Evolutionary conservation across 108 stramenopile genomes (phyloP), one percentile per base, ranked within the genome.

Genomic region (Nannochloropsis salina): DNA sequence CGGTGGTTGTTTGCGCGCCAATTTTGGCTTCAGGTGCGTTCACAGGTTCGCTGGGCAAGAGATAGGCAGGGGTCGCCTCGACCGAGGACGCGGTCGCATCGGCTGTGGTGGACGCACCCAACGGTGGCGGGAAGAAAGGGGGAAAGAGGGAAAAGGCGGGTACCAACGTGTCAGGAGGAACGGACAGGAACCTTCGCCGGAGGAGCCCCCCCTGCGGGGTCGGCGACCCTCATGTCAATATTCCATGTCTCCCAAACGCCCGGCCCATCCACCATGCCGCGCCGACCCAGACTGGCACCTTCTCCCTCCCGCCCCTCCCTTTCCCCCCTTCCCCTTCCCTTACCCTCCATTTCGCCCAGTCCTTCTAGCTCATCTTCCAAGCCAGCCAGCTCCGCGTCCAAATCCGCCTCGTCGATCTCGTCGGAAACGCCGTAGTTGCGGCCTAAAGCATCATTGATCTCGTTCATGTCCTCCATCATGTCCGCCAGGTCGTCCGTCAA

Each of bases 381-480:
- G 91, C 95, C 90, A 80, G 96, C 98, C 86, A 99, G 91, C 90
- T 99, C 98, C 0, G 96, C 98, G 87, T 99, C 97, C 80, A 99
- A 87, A 87, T 99, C 98, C 2, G 93, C 96, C 89, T 99, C 98
- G 90, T 97, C 96, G 43, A 99, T 89, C 87, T 96, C 96, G 41
- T 97, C 97, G 0, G 96, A 95, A 1, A 94, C 95, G 22, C 95
- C 93, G 91, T 97, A 98, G 85, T 94, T 95, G 80, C 93, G 91
- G 15, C 95, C 96, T 88, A 99, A 86, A 9, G 94, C 95, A 83
- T 98, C 98, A 83, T 97, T 96, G 85, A 99, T 95, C 86, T 99
- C 98, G 80, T 95, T 93, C 86, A 96, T 94, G 45, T 97, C 96
- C 89, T 95, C 92, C 94, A 97, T 95, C 86, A 95, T 86, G 41